Conservation (phyloP, 2,329 filamentous ascomycete species). For the Hymenoscyphus salicellus region DNA sequence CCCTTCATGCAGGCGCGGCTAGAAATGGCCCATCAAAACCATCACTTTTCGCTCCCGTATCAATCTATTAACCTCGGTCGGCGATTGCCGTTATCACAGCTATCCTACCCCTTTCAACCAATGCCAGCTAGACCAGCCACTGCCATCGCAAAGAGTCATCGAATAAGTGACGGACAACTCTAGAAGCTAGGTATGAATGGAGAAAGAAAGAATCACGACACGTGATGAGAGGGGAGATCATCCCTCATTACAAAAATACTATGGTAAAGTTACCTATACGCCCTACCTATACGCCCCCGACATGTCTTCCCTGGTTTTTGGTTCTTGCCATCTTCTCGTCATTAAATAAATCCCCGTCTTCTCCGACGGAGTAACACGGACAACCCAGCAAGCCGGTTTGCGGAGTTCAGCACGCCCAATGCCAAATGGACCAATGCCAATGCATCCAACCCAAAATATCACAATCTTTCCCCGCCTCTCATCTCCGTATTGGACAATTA, state of each 20-base stretch:
- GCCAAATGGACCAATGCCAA: neutral
- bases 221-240: neutral
- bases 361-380: no score
- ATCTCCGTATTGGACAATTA: neutral
- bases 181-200: neutral
- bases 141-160: neutral
- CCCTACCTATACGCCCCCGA: no score
- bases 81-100: neutral
- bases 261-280: no score
- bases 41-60: neutral
- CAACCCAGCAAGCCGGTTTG: neutral
- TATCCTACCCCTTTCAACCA: neutral
- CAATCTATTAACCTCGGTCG: neutral
- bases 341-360: no score
- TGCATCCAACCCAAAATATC: neutral
- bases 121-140: neutral
- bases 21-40: neutral
- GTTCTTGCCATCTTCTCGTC: no score
- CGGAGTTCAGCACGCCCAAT: neutral
- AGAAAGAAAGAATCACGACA: neutral
- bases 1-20: slow-evolving; percentile 2
- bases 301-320: no score
- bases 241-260: neutral
- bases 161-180: neutral
- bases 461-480: neutral